A percentile compares a stretch with the other conserved stretches of the same genome.
Conservation (phyloP, 805 yeast species). For the Saturnispora sanitii region DNA sequence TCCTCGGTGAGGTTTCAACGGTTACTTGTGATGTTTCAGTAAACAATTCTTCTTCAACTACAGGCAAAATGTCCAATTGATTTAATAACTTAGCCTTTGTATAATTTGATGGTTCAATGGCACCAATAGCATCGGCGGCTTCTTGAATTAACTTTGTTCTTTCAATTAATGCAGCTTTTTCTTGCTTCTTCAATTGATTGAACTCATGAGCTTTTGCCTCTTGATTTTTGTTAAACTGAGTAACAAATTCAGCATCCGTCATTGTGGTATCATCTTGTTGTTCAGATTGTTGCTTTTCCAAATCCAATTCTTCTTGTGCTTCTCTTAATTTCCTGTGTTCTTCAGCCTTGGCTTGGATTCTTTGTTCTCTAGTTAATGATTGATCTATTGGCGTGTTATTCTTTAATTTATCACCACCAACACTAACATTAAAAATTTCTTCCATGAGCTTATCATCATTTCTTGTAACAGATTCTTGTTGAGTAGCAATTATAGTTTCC, state of each 20-base stretch:
- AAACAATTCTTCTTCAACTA: neutral
- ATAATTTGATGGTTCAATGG: constrained; percentile 15
- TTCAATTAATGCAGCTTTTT: constrained; percentile 4
- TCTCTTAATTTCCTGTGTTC: constrained; percentile 9
- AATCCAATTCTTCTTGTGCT: constrained; percentile 1
- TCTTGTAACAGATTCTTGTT: neutral
- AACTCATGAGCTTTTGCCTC: constrained; percentile 3
- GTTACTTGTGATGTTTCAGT: neutral
- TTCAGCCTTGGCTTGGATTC: constrained; percentile 21
- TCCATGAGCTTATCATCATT: neutral
- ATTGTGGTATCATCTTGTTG: constrained; percentile 1
- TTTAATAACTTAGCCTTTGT: constrained; percentile 10
- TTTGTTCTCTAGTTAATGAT: constrained; percentile 20
- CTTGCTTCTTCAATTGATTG: neutral
- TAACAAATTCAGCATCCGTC: constrained; percentile 4
- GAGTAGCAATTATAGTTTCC: neutral
- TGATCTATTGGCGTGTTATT: no score
- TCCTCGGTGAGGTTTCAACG: constrained; percentile 6
- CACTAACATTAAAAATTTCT: neutral
- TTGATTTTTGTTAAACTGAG: constrained; percentile 7
- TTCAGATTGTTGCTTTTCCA: neutral
- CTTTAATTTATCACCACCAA: neutral
- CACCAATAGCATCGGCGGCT: constrained; percentile 13
- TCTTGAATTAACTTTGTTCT: constrained; percentile 9
- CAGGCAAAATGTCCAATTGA: neutral